Base-by-base conservation (phyloP, 345 rosid species). In the Gynandropsis gynandra region DNA sequence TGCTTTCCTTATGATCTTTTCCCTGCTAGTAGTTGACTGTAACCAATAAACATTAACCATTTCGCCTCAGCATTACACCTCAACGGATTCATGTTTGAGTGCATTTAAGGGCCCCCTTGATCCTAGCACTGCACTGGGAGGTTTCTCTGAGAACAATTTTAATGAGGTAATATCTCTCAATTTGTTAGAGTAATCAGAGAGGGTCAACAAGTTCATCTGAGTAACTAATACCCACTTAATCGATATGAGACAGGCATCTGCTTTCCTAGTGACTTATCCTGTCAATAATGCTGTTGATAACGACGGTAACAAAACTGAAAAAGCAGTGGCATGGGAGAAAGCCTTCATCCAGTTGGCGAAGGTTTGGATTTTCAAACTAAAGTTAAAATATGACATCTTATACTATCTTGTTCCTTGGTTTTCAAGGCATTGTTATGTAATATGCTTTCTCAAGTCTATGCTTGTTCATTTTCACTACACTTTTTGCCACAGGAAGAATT, bases 51-150 rank as follows among this genome's bases (percentile, higher is more conserved):
- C 44, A 35, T 27, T 38, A 17, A 47, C 36, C 46, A 32, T 50
- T 48, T 70, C 59, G 42, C 67, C 59, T 67, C 76, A 92, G 98
- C 96, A 92, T 67, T 90, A 69, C 74, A 80, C 92, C 59, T 80
- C 98, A 47, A 76, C 95, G 44, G 98, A 87, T 8, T 42, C 75
- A 54, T 90, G 98, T 68, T 59, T 80, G 85, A 84, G 98, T 66
- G 95, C 98, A 39, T 90, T 84, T 70, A 90, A 90, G 71, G 98
- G 80, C 32, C 98, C 98, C 11, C 83, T 90, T 48, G 96, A 90
- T 76, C 98, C 98, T 71, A 84, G 80, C 69, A 83, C 95, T 57
- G 80, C 85, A 47, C 58, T 90, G 61, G 98, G 98, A 73, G 98
- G 98, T 63, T 87, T 87, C 69, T 68, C 78, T 29, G 89, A 92